Percentiles rank a stretch among this genome's conserved stretches.
Evolutionary conservation across 2,329 filamentous ascomycete genomes (phyloP).

Genomic region (Phaeosphaeria sp.): DNA sequence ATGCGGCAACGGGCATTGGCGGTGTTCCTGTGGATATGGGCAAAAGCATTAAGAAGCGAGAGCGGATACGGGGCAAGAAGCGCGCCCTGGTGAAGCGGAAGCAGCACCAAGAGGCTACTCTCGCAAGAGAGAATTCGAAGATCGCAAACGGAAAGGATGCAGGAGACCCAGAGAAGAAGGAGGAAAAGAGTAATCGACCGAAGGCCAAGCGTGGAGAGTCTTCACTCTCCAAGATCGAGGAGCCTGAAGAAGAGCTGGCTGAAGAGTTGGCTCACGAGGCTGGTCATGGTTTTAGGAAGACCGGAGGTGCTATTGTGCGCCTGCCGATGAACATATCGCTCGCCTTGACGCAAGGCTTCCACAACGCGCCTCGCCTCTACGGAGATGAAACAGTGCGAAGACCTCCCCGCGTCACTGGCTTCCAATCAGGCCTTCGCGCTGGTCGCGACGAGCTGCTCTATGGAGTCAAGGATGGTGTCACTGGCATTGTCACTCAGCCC

Average conservation of each 20-base stretch:
- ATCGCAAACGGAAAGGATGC: constrained; percentile 20
- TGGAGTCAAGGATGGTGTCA: constrained; percentile 70
- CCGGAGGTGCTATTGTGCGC: constrained; percentile 59
- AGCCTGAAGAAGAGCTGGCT: constrained; percentile 41
- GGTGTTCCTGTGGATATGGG: constrained; percentile 68
- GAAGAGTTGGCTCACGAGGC: constrained; percentile 56
- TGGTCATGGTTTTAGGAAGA: constrained; percentile 59
- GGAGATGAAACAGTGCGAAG: constrained; percentile 73
- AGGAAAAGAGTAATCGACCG: constrained; percentile 19
- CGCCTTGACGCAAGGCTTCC: constrained; percentile 71
- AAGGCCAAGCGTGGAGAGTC: constrained; percentile 29
- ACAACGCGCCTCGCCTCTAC: constrained; percentile 74
- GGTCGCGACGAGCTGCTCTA: constrained; percentile 68
- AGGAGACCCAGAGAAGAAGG: constrained; percentile 8
- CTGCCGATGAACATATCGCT: constrained; percentile 68
- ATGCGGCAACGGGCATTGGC: constrained; percentile 68
- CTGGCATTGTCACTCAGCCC: constrained; percentile 68
- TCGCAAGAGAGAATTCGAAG: constrained; percentile 26
- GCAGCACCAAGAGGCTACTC: constrained; percentile 31
- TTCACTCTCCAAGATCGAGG: constrained; percentile 36
- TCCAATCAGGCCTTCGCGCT: constrained; percentile 67
- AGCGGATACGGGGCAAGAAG: constrained; percentile 59
- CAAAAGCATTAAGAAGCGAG: constrained; percentile 63
- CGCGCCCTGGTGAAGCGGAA: constrained; percentile 42
- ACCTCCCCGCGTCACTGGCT: constrained; percentile 68